Conservation (phyloP, 768 basidiomycete genomes). For the Suillus subluteus region DNA sequence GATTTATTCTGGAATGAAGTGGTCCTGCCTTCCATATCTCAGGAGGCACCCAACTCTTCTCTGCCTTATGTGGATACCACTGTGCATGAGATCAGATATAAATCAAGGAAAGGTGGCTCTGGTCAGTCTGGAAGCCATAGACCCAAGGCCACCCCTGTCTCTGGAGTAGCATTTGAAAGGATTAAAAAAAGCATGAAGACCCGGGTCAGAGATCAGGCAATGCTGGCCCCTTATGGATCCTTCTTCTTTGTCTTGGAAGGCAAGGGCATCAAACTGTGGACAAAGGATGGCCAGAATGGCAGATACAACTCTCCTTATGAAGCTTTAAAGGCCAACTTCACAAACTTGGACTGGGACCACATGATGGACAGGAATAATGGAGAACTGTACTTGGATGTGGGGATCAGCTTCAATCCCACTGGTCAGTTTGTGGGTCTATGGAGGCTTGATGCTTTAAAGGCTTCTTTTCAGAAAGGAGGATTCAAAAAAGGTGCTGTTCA, state of each 20-base stretch:
- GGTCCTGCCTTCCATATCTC: conserved; percentile 9
- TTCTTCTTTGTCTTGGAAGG: background rate
- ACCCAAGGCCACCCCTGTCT: background rate
- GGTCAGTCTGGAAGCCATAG: background rate
- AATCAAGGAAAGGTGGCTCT: background rate
- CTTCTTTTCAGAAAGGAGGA: no score
- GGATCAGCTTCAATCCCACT: no score
- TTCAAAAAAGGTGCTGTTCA: no score
- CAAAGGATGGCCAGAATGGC: no score
- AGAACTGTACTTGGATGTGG: no score
- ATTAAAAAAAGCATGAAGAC: background rate
- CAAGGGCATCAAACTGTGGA: no score
- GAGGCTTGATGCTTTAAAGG: no score
- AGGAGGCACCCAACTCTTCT: background rate
- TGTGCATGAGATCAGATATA: conserved; percentile 11
- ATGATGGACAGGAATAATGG: no score
- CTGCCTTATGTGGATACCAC: background rate
- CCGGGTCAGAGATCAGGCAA: background rate
- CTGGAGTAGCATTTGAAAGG: background rate
- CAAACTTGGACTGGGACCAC: no score
- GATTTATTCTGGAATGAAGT: conserved; percentile 17
- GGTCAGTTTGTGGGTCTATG: no score
- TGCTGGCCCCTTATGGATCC: background rate
- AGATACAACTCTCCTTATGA: no score
- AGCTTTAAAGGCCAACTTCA: no score